Evolutionary conservation across 208 protist genomes (phyloP), one percentile per base, ranked within the genome.

Genomic region (Leishmania mexicana): DNA sequence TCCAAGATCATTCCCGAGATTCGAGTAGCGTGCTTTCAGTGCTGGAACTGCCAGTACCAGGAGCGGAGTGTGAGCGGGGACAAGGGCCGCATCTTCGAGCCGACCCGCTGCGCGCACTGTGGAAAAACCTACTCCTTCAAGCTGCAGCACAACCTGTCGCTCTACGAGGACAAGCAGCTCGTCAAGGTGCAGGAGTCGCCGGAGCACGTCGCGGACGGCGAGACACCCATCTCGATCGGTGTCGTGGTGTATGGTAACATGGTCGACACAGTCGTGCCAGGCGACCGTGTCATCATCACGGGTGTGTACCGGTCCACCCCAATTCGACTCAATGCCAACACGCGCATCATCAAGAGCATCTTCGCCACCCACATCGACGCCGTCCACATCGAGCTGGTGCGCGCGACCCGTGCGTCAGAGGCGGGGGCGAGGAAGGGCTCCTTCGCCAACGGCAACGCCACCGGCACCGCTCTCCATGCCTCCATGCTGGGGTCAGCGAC

Each of bases 151-250:
- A 99, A 99, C 88, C 92, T 98, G 53, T 99, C 98, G 70, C 68
- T 91, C 53, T 99, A 99, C 86, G 91, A 94, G 49, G 98, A 99
- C 83, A 99, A 99, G 84, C 98, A 99, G 86, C 82, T 99, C 15
- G 89, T 99, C 15, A 98, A 99, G 81, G 74, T 99, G 42, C 99
- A 99, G 89, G 99, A 99, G 86, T 96, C 97, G 6, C 99, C 99
- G 0, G 99, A 99, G 89, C 78, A 94, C 75, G 99, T 99, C n/a
- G 95, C 99, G 28, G 98, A 99, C 68, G 99, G 99, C 58, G 99
- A 99, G 81, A 99, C 99, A 38, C 99, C 99, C 21, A 94, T 99
- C 71, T 99, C 99, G 0, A 98, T 99, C 10, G 97, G 92, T 17
- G 75, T 99, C 5, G 96, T 98, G 15, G 93, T 97, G 10, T 99